Conservation (phyloP, 768 basidiomycete genomes). For the Crepidotus variabilis region DNA sequence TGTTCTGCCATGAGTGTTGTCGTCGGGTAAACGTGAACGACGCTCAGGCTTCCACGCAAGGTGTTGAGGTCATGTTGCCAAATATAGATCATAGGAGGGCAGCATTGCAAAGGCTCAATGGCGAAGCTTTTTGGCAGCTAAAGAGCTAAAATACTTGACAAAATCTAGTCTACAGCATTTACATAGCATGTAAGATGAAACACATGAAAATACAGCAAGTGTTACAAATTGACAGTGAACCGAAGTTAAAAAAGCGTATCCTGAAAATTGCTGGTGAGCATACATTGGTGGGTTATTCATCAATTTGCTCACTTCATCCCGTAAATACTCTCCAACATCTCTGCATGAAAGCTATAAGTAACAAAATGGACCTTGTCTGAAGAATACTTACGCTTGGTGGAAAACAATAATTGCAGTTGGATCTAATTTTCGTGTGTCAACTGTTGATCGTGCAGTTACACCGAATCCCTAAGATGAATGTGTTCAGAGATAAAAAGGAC, state of each 20-base stretch:
- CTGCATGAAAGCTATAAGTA: slow-evolving; percentile 33
- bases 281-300: neutral
- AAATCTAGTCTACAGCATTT: too few species aligned
- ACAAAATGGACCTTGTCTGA: slow-evolving; percentile 1
- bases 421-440: slow-evolving; percentile 95
- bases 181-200: slow-evolving; percentile 1
- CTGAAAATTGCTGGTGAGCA: slow-evolving; percentile 29
- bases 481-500: slow-evolving; percentile 6
- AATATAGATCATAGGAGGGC: neutral
- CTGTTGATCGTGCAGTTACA: slow-evolving; percentile 91
- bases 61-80: neutral
- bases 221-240: neutral
- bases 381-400: slow-evolving; percentile 81
- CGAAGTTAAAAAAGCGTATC: slow-evolving; percentile 70
- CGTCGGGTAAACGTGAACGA: slow-evolving; percentile 12
- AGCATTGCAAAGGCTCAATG: neutral
- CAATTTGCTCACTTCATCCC: slow-evolving; percentile 74
- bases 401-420: slow-evolving; percentile 97
- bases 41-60: slow-evolving; percentile 5
- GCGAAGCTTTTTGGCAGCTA: too few species aligned
- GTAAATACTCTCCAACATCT: slow-evolving; percentile 96
- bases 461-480: slow-evolving; percentile 82
- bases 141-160: too few species aligned
- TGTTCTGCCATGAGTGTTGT: slow-evolving; percentile 33
- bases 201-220: slow-evolving; percentile 2